Evolutionary conservation across 345 rosid species (phyloP).

Genomic region (Triadica sebifera): DNA sequence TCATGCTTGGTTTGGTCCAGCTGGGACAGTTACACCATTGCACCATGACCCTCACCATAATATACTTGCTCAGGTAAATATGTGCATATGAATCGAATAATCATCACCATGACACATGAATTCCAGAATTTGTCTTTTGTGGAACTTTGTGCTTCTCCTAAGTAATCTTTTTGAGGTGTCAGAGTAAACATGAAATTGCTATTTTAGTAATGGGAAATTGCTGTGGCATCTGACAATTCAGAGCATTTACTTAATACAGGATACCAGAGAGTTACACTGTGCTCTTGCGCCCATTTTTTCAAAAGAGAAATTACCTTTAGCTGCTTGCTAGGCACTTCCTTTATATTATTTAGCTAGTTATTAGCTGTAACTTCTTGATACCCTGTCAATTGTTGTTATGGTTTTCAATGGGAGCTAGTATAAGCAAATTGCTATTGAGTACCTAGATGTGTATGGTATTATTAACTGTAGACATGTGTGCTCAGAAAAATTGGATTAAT

Average conservation of each 20-base stretch:
- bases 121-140: not conserved
- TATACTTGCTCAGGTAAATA: conserved; percentile 78
- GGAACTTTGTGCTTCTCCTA: not conserved
- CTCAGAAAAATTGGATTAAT: too few relatives aligned
- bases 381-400: not conserved
- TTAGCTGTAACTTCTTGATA: not conserved
- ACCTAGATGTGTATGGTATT: too few relatives aligned
- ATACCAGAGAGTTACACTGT: not conserved
- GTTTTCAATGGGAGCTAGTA: not conserved
- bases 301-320: not conserved
- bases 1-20: conserved; percentile 98
- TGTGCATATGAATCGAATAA: not conserved
- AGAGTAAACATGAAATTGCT: not conserved
- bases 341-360: not conserved
- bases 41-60: conserved; percentile 99
- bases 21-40: conserved; percentile 89
- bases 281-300: not conserved
- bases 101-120: not conserved
- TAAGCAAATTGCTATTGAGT: too few relatives aligned
- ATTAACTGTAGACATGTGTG: too few relatives aligned
- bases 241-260: not conserved
- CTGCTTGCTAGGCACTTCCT: not conserved
- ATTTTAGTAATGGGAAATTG: not conserved
- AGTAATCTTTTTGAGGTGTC: not conserved
- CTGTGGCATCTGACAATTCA: not conserved